A percentile compares a stretch with the other conserved stretches of the same genome.
Evolutionary conservation across 2,329 filamentous ascomycete genomes (phyloP).

Genomic region (Cercospora beticola): DNA sequence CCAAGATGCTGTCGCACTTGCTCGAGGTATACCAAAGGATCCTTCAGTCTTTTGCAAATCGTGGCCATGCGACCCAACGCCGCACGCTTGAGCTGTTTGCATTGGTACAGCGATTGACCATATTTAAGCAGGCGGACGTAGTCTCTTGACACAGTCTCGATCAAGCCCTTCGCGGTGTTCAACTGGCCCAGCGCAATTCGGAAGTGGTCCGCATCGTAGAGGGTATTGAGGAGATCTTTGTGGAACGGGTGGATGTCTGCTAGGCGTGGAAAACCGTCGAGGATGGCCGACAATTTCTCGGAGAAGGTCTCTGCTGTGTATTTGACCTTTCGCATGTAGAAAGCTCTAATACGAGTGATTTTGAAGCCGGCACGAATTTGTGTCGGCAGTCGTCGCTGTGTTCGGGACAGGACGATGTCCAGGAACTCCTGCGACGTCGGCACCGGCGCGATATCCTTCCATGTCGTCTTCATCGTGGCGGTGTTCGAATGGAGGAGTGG

Average conservation of each 20-base stretch:
- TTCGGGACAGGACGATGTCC: conserved; percentile 93
- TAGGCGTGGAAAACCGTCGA: conserved; percentile 88
- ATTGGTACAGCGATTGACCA: conserved; percentile 94
- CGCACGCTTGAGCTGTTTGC: conserved; percentile 97
- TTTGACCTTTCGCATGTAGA: conserved; percentile 98
- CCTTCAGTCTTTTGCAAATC: conserved; percentile 89
- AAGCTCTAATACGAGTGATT: conserved; percentile 88
- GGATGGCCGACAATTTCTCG: conserved; percentile 86
- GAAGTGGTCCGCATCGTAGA: conserved; percentile 98
- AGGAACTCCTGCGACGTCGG: conserved; percentile 94
- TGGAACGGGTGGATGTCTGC: conserved; percentile 95
- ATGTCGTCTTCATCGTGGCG: conserved; percentile 57
- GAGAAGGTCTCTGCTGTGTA: conserved; percentile 96
- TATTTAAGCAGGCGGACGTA: conserved; percentile 97
- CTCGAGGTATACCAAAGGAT: conserved; percentile 91
- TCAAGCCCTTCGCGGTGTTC: conserved; percentile 91
- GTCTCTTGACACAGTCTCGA: conserved; percentile 93
- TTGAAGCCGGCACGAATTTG: conserved; percentile 96
- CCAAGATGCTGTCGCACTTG: conserved; percentile 96
- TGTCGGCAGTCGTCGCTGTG: conserved; percentile 87
- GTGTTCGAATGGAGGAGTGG: conserved; percentile 4
- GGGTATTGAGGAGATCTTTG: conserved; percentile 89
- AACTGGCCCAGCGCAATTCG: conserved; percentile 94
- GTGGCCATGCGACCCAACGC: conserved; percentile 98
- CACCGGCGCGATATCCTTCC: conserved; percentile 54